Evolutionary conservation across 169 alveolate species (phyloP).

Genomic region (Plasmodium cynomolgi): DNA sequence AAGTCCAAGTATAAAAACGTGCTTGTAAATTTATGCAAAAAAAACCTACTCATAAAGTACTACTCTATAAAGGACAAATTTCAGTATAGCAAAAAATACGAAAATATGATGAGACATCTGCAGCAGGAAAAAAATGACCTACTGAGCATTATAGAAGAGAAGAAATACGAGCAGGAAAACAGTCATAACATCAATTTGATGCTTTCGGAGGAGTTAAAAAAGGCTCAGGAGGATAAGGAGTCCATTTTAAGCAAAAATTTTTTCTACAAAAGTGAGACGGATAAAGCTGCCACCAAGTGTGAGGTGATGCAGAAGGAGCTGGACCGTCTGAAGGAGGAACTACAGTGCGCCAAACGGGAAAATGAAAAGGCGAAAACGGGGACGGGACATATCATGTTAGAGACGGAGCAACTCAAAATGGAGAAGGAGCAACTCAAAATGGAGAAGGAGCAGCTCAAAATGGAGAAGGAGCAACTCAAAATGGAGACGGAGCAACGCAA

Average conservation of each 20-base stretch:
- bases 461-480: constrained; percentile 23
- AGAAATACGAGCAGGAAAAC: constrained; percentile 51
- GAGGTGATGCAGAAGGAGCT: constrained; percentile 5
- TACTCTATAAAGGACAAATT: constrained; percentile 29
- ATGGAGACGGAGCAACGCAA: constrained; percentile 12
- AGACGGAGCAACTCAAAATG: neutral
- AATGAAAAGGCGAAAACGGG: neutral
- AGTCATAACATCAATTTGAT: constrained; percentile 14
- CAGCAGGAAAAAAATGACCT: constrained; percentile 56
- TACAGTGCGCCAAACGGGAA: constrained; percentile 9
- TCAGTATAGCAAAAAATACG: constrained; percentile 40
- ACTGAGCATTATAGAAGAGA: constrained; percentile 37
- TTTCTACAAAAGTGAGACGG: constrained; percentile 27
- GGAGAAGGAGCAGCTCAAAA: constrained; percentile 15
- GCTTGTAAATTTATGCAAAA: constrained; percentile 41
- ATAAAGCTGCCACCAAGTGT: constrained; percentile 8
- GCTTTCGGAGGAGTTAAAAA: constrained; percentile 54
- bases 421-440: neutral
- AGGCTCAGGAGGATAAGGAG: constrained; percentile 40
- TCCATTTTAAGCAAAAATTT: neutral
- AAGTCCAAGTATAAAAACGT: constrained; percentile 46
- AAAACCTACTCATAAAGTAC: constrained; percentile 37
- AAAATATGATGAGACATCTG: constrained; percentile 68
- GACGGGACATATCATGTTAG: constrained; percentile 3
- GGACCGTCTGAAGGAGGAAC: constrained; percentile 8